Evolutionary conservation across 148 eudicot species (phyloP), one percentile per base, ranked within the genome.

Genomic region (Fagopyrum esculentum): DNA sequence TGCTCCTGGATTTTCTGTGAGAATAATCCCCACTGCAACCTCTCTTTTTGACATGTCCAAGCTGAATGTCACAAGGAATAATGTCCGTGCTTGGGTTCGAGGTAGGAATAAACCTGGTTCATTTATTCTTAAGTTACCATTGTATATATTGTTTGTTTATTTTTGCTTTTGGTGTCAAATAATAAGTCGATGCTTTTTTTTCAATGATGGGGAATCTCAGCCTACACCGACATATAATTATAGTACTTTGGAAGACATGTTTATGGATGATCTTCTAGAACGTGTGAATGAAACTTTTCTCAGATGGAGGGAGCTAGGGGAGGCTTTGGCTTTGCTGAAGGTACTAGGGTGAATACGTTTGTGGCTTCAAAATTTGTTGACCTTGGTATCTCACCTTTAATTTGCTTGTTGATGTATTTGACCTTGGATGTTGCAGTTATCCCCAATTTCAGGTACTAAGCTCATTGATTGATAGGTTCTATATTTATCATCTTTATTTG

Each of bases 221-320:
- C 87, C 96, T 71, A 92, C 98, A 17, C 96, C 96, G 17, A 83
- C 69, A 79, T 95, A 95, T 82, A 95, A 90, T 71, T 79, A 87
- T 76, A 92, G 98, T 80, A 89, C 92, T 64, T 83, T 95, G 72
- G 98, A 95, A 84, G 98, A 95, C 82, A 82, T 95, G 89, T 77
- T 83, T 64, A 80, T 95, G 46, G 97, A 89, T 72, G 92, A 90
- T 59, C 80, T 87, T 87, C 72, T 84, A 64, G 87, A 81, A 61
- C 76, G 89, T 69, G 69, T 87, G 8, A 89, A 79, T 75, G 85
- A 71, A 73, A 79, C 74, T 69, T 90, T 92, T 81, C 76, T 63
- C 44, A 93, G 86, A 52, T 87, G 96, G 91, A 85, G 90, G 84
- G 96, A 89, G 78, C 82, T 95, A 61, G 77, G 87, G 54, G 88